A percentile compares a stretch with the other conserved stretches of the same genome.
These are phyloP conservation scores for Mallotus nudiflorus DNA, from an alignment of 345 rosid species.

Conservation along the genomic window DNA sequence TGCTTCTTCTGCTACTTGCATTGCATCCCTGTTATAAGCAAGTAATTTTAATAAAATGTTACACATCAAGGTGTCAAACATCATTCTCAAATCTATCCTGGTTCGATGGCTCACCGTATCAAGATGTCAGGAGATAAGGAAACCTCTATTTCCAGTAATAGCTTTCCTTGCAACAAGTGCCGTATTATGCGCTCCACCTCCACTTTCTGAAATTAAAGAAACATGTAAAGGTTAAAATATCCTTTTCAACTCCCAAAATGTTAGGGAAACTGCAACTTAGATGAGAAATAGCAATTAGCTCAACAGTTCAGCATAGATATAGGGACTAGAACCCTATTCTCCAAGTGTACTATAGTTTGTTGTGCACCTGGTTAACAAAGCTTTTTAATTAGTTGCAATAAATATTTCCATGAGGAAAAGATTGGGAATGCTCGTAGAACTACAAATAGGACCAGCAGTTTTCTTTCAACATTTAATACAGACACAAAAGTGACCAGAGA, in stretches of 20 bases:
- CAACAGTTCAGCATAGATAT: not conserved
- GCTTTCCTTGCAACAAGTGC: constrained; percentile 66
- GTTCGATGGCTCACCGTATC: constrained; percentile 26
- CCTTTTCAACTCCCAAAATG: not conserved
- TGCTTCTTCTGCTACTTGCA: constrained; percentile 55
- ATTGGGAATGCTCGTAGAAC: too few species aligned
- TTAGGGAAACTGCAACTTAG: not conserved
- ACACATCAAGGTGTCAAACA: not conserved
- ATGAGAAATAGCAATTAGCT: not conserved
- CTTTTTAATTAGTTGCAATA: too few species aligned
- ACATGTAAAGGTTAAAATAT: too few species aligned
- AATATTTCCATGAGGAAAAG: too few species aligned
- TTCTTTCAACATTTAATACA: too few species aligned
- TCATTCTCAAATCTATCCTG: not conserved
- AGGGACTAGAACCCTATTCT: not conserved
- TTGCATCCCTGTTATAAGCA: constrained; percentile 50
- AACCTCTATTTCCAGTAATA: constrained; percentile 55
- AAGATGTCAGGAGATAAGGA: constrained; percentile 37
- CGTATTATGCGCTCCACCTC: constrained; percentile 57
- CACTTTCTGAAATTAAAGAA: constrained; percentile 70
- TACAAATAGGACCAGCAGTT: too few species aligned
- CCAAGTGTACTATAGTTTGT: too few species aligned
- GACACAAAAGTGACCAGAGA: too few species aligned
- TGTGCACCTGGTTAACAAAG: too few species aligned
- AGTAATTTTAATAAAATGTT: not conserved